phyloP scores from a whole-genome alignment of 2,329 filamentous ascomycete genomes.

The Aspergillus sp. region DNA sequence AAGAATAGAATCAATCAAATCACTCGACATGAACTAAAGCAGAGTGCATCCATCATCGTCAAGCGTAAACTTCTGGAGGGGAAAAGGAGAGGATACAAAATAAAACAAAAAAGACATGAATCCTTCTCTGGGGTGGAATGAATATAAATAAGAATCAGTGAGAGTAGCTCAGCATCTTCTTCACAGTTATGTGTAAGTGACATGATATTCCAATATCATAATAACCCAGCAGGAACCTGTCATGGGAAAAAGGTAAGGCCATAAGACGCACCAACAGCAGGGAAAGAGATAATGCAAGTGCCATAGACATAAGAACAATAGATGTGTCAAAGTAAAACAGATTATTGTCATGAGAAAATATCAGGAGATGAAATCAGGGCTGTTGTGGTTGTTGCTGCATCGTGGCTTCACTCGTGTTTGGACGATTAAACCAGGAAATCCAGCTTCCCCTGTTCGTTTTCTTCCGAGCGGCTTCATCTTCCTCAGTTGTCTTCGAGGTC shows the following conservation, averaged over 20 bases:
- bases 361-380: not conserved
- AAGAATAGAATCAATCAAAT: too few relatives aligned
- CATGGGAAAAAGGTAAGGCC: too few relatives aligned
- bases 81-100: too few relatives aligned
- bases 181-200: conserved; percentile 8
- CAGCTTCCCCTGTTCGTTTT: conserved; percentile 41
- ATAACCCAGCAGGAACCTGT: not conserved
- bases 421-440: conserved; percentile 41
- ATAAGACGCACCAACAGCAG: too few relatives aligned
- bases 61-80: too few relatives aligned
- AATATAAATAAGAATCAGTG: not conserved
- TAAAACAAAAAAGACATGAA: too few relatives aligned
- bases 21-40: too few relatives aligned
- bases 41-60: too few relatives aligned
- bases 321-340: too few relatives aligned
- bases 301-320: too few relatives aligned
- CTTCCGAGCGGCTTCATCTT: conserved; percentile 38
- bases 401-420: conserved; percentile 19
- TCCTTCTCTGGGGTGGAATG: not conserved
- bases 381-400: conserved; percentile 5
- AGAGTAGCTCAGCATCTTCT: conserved; percentile 3
- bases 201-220: conserved; percentile 12
- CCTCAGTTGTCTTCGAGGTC: conserved; percentile 30
- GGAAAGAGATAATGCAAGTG: too few relatives aligned
- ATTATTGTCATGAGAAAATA: not conserved